These are phyloP conservation scores for Trichoderma polysporum DNA, from an alignment of 2,329 filamentous ascomycete species.

Conservation along the genomic window DNA sequence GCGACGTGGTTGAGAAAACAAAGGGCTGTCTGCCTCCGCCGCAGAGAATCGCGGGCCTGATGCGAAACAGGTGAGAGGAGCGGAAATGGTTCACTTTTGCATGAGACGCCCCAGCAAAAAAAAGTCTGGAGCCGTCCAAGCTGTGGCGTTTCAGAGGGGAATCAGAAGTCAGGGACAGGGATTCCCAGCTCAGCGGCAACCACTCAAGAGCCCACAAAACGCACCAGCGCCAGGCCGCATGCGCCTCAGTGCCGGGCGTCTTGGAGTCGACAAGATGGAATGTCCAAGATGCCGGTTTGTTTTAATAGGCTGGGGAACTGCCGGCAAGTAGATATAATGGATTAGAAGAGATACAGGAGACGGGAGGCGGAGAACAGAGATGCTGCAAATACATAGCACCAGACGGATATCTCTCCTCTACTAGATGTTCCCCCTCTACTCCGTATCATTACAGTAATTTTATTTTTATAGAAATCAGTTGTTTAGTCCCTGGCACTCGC, in stretches of 20 bases:
- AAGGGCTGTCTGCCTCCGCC: constrained; percentile 4
- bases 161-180: constrained; percentile 1
- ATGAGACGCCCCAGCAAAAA: not conserved
- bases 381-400: no score
- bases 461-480: no score
- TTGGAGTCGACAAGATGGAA: not conserved
- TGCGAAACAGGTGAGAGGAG: constrained; percentile 12
- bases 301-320: no score
- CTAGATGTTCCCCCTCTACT: not conserved
- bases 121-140: constrained; percentile 8
- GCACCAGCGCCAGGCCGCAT: not conserved
- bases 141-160: constrained; percentile 13
- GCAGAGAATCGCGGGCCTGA: not conserved
- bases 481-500: not conserved
- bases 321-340: no score
- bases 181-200: constrained; percentile 11
- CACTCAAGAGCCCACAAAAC: constrained; percentile 1
- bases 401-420: not conserved
- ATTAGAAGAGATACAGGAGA: no score
- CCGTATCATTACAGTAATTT: no score
- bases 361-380: no score
- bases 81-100: not conserved
- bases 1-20: not conserved
- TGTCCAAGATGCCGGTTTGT: no score
- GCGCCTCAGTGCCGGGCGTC: constrained; percentile 9